Percentiles rank a stretch among this genome's conserved stretches.
Conservation (phyloP, 345 rosid species). For the Cardamine chenopodiifolia region DNA sequence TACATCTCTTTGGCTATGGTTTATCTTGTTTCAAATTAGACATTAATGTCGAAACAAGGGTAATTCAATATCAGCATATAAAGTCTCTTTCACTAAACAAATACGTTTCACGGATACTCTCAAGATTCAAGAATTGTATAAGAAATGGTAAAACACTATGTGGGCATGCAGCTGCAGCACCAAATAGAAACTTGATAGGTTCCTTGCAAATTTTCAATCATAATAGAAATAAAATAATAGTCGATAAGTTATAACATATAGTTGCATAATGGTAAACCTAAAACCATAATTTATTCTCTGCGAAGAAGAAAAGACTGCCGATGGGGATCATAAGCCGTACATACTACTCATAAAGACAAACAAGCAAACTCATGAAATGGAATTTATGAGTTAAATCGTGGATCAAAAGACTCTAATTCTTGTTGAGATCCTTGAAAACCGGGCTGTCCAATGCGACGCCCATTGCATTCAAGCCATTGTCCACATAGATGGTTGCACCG, state of each 20-base stretch:
- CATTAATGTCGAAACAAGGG: not conserved
- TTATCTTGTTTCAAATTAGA: not conserved
- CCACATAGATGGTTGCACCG: constrained; percentile 82
- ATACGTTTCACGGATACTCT: not conserved
- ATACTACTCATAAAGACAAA: constrained; percentile 14
- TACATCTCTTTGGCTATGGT: not conserved
- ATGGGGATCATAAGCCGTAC: not conserved
- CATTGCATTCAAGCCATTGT: constrained; percentile 96
- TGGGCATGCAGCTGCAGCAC: not conserved
- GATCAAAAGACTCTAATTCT: constrained; percentile 40
- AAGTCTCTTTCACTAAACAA: not conserved
- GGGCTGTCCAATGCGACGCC: constrained; percentile 94
- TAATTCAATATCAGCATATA: not conserved
- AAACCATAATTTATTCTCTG: constrained; percentile 13
- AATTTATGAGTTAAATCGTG: not conserved
- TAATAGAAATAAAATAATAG: not conserved
- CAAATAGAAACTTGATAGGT: not conserved
- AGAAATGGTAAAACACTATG: not conserved
- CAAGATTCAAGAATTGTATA: not conserved
- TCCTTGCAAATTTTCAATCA: not conserved
- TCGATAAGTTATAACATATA: not conserved
- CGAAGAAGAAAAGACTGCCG: not conserved
- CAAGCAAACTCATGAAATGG: not conserved
- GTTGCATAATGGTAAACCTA: constrained; percentile 16
- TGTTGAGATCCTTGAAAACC: constrained; percentile 66